Base-by-base conservation (phyloP, 2,329 filamentous ascomycete species). In the Apiospora rasikravindrae region DNA sequence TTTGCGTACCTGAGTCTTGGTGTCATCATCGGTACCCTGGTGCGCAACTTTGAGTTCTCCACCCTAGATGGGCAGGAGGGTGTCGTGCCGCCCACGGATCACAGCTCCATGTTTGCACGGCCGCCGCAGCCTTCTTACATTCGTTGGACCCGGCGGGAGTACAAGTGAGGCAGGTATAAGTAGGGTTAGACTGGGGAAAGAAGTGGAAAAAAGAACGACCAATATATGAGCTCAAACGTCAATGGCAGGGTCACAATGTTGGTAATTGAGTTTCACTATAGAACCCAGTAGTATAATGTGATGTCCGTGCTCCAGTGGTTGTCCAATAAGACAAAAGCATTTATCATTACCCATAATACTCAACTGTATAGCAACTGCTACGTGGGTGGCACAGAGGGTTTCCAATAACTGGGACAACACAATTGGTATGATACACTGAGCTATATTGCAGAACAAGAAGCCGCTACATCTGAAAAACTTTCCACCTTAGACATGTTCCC, bases 1-100 rank as follows among this genome's bases (percentile, higher is more conserved):
- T 94, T 94, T 80, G 92, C 92, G 42, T 93, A 94, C 77, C 81
- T 92, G 64, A 92, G 94, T 77, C 79, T 94, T 61, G 86, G 87
- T 22, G 89, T 89, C 11, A 93, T 94, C 73, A 82, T 93, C 29
- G 87, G 88, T 0, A 89, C 87, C 0, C 80, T 93, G 73, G 87
- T 93, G 19, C 83, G 91, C 16, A 83, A 90, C 69, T 88, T 93
- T 78, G 88, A 86, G 78, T 84, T 93, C 67, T 82, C 80, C 69
- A 92, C 90, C 66, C 75, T 88, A 6, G 86, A 89, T 70, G 90
- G 88, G 0, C 86, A 82, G 73, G 83, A 84, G 71, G 84, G 85
- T 0, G 87, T 69, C 16, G 67, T 93, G 57, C 88, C 91, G 1
- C 85, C 82, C 22, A 93, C 91, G 13, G 92, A 94, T 79, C 93